Conservation (phyloP, 352 stramenopile genomes). For the Pythium graminicola region DNA sequence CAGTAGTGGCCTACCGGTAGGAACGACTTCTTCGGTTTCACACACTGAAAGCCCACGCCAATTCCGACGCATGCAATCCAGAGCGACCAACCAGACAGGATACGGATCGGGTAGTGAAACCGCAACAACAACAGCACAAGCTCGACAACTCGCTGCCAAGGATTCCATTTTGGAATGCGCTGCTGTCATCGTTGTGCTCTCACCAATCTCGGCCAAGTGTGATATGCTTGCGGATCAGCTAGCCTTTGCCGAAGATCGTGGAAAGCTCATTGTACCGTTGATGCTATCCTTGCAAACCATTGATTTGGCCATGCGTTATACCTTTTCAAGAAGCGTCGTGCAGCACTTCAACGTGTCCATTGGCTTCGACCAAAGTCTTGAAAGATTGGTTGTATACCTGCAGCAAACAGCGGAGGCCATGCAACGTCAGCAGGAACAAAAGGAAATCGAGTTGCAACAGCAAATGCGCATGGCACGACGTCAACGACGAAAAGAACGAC, state of each 20-base stretch:
- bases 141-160: constrained; percentile 63
- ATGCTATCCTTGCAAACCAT: constrained; percentile 68
- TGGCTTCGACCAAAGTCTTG: constrained; percentile 66
- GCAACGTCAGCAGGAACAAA: constrained; percentile 17
- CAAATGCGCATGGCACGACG: constrained; percentile 11
- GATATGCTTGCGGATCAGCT: constrained; percentile 69
- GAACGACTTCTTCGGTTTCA: not conserved
- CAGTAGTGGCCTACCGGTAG: constrained; percentile 12
- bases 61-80: constrained; percentile 8
- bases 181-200: constrained; percentile 64
- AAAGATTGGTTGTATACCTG: constrained; percentile 37
- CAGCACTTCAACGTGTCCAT: constrained; percentile 79
- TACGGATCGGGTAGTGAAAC: constrained; percentile 20
- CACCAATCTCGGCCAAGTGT: constrained; percentile 55
- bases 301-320: constrained; percentile 73
- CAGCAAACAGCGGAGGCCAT: constrained; percentile 22
- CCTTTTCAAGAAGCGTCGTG: constrained; percentile 63
- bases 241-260: constrained; percentile 74
- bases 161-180: constrained; percentile 64
- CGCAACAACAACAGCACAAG: constrained; percentile 35
- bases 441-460: constrained; percentile 20
- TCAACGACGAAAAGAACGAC: constrained; percentile 13
- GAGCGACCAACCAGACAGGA: constrained; percentile 17
- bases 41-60: constrained; percentile 6
- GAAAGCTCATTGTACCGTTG: constrained; percentile 64